These are phyloP conservation scores for Pestalotiopsis fici DNA, from an alignment of 2,329 filamentous ascomycete genomes.

Conservation along the genomic window DNA sequence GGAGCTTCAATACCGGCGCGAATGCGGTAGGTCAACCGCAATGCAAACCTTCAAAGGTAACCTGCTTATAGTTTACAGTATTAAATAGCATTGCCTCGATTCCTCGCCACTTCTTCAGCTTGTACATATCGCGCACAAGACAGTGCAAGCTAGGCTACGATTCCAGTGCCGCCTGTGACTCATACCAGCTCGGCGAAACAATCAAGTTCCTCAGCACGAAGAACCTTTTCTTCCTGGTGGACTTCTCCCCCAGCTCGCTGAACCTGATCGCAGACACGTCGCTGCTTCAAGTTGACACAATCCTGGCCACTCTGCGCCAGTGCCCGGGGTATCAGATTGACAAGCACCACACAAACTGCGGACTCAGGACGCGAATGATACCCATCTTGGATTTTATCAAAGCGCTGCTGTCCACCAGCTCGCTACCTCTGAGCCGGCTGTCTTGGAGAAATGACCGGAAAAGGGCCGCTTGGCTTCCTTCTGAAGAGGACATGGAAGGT, in stretches of 20 bases:
- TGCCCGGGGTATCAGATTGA: constrained; percentile 75
- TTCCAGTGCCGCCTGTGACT: constrained; percentile 71
- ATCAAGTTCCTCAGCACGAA: constrained; percentile 68
- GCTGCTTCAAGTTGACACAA: constrained; percentile 59
- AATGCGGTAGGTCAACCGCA: constrained; percentile 36
- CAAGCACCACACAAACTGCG: constrained; percentile 72
- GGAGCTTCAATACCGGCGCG: constrained; percentile 67
- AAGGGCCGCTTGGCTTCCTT: constrained; percentile 41
- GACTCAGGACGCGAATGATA: constrained; percentile 64
- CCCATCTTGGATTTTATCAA: constrained; percentile 68
- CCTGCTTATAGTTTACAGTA: constrained; percentile 33
- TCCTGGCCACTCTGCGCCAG: constrained; percentile 64
- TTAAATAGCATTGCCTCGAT: constrained; percentile 71
- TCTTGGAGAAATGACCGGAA: constrained; percentile 47
- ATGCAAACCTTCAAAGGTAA: too few relatives aligned
- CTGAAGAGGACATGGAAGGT: constrained; percentile 18
- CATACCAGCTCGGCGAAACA: constrained; percentile 78
- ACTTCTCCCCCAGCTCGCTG: constrained; percentile 52
- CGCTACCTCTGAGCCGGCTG: constrained; percentile 42
- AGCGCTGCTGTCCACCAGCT: constrained; percentile 50
- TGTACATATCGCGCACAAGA: constrained; percentile 64
- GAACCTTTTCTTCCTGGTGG: constrained; percentile 59
- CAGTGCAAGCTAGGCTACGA: constrained; percentile 79
- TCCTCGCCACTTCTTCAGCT: constrained; percentile 64
- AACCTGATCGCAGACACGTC: constrained; percentile 49